Evolutionary conservation across 2,329 filamentous ascomycete species (phyloP).

Genomic region (Sclerotinia glacialis): DNA sequence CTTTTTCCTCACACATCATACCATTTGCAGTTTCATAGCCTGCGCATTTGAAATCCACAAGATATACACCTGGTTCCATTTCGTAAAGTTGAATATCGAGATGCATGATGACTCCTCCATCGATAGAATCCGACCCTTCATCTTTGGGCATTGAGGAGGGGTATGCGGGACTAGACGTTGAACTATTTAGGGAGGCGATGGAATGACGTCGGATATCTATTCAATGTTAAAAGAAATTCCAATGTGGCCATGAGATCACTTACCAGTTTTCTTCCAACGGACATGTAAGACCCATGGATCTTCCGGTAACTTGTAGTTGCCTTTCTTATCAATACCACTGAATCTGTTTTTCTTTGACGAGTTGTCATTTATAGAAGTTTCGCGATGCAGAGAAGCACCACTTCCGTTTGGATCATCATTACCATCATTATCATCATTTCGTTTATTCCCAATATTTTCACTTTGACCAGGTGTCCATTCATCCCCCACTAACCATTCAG

Average conservation of each 20-base stretch:
- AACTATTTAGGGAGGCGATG: constrained; percentile 38
- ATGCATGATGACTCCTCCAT: constrained; percentile 70
- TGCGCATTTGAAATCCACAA: constrained; percentile 98
- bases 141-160: constrained; percentile 21
- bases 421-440: constrained; percentile 25
- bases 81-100: constrained; percentile 95
- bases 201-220: constrained; percentile 46
- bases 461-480: constrained; percentile 42
- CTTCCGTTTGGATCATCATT: constrained; percentile 41
- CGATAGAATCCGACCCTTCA: constrained; percentile 28
- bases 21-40: constrained; percentile 84
- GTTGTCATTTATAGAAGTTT: constrained; percentile 38
- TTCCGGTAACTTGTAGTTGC: constrained; percentile 79
- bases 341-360: constrained; percentile 36
- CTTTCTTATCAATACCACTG: constrained; percentile 48
- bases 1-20: constrained; percentile 80
- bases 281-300: constrained; percentile 95
- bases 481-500: constrained; percentile 76
- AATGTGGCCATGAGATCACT: constrained; percentile 53
- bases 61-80: constrained; percentile 86
- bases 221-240: constrained; percentile 47
- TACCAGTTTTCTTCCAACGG: constrained; percentile 80
- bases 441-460: not conserved
- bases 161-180: constrained; percentile 34
- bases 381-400: constrained; percentile 41